phyloP scores from a whole-genome alignment of 1,284 basidiomycete genomes.

The Rhodotorula sp. region DNA sequence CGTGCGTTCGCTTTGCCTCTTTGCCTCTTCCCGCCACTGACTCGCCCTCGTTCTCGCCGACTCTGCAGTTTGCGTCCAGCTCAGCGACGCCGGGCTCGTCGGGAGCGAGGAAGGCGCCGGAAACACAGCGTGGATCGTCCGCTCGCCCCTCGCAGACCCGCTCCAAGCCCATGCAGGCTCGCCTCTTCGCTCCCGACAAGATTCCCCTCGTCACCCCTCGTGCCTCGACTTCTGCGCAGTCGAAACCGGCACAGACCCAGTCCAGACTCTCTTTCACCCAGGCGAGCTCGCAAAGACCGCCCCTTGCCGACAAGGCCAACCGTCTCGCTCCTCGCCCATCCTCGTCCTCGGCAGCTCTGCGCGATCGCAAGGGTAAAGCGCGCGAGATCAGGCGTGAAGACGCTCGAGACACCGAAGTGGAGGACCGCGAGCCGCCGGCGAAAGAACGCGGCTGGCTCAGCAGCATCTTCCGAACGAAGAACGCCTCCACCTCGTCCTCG shows the following conservation, averaged over 20 bases:
- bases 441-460: background rate
- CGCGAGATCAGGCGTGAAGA: background rate
- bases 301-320: background rate
- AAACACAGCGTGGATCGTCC: background rate
- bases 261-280: background rate
- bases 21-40: background rate
- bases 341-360: background rate
- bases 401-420: no score
- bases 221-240: background rate
- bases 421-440: background rate
- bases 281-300: background rate
- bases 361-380: background rate
- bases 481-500: background rate
- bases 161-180: conserved; percentile 9
- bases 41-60: background rate
- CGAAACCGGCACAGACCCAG: background rate
- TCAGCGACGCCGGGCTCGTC: background rate
- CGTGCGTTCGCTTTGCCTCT: background rate
- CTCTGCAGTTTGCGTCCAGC: background rate
- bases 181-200: conserved; percentile 14
- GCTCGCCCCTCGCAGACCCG: background rate
- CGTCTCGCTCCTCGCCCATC: background rate
- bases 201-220: conserved; percentile 19
- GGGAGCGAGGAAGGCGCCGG: background rate
- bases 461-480: background rate